phyloP scores from a whole-genome alignment of 345 rosid species.

The Pseudoturritis turrita region DNA sequence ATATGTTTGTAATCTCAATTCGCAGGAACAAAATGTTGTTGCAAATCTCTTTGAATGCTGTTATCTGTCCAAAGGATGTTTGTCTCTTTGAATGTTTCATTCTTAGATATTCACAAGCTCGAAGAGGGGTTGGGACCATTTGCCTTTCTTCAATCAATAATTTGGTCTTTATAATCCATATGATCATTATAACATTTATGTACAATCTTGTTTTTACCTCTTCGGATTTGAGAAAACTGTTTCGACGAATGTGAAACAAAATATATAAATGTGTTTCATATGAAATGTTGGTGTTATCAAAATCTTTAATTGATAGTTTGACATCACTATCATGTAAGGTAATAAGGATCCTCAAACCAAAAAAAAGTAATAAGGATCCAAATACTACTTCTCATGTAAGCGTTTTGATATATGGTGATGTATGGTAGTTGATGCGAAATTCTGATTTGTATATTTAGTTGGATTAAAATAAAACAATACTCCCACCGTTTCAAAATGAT shows the following conservation, averaged over 20 bases:
- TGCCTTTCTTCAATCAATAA: background rate
- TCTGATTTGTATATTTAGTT: background rate
- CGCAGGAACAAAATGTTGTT: constrained; percentile 1
- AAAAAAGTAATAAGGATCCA: too few relatives aligned
- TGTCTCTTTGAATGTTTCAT: background rate
- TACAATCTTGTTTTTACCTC: too few relatives aligned
- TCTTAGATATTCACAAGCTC: background rate
- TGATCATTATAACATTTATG: background rate
- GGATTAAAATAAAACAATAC: too few relatives aligned
- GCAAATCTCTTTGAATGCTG: constrained; percentile 9
- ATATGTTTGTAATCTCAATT: background rate
- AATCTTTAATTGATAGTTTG: background rate
- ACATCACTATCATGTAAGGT: background rate
- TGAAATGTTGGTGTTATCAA: background rate
- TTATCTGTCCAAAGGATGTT: background rate
- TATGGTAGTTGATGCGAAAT: background rate
- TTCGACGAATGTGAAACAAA: background rate
- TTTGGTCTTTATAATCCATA: too few relatives aligned
- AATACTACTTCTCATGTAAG: background rate
- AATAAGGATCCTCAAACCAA: too few relatives aligned
- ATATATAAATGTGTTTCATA: background rate
- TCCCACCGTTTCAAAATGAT: too few relatives aligned
- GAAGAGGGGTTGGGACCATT: background rate
- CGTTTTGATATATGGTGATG: background rate
- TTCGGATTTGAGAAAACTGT: background rate